phyloP scores from a whole-genome alignment of 352 stramenopile species.

The Phytophthora aleatoria region DNA sequence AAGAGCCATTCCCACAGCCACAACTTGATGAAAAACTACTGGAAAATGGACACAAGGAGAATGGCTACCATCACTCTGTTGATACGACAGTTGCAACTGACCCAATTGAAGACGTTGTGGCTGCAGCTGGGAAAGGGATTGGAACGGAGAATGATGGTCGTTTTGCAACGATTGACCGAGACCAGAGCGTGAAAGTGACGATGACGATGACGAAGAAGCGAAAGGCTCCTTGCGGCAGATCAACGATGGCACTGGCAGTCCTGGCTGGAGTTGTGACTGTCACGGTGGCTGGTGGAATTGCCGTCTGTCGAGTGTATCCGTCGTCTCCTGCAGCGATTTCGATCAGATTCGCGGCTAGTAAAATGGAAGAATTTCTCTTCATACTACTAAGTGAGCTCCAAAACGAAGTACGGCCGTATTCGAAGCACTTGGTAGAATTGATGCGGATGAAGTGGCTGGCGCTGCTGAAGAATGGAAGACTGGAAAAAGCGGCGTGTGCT shows the following conservation, averaged over 20 bases:
- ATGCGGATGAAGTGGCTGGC: conserved; percentile 2
- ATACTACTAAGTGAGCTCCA: neutral
- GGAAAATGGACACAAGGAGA: conserved; percentile 10
- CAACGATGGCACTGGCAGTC: conserved; percentile 8
- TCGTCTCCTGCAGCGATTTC: conserved; percentile 25
- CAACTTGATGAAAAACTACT: neutral
- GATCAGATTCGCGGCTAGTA: conserved; percentile 7
- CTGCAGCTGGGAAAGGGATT: conserved; percentile 19
- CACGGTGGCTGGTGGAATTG: conserved; percentile 21
- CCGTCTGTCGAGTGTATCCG: conserved; percentile 30
- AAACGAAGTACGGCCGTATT: neutral
- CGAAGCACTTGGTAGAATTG: neutral
- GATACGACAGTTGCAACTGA: conserved; percentile 12
- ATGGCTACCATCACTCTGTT: conserved; percentile 2
- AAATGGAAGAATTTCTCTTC: conserved; percentile 7
- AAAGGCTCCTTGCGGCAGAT: conserved; percentile 23
- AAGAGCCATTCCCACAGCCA: neutral
- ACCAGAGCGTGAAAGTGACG: conserved; percentile 9
- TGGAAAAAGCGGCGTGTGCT: conserved; percentile 17
- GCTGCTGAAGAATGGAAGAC: conserved; percentile 7
- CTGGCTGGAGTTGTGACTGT: conserved; percentile 15
- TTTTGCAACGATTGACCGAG: conserved; percentile 5
- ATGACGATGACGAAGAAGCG: conserved; percentile 28
- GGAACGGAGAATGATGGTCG: conserved; percentile 3
- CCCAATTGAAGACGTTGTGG: conserved; percentile 3